Evolutionary conservation across 108 stramenopile species (phyloP), one percentile per base, ranked within the genome.

Genomic region (Chaetoceros tenuissimus): DNA sequence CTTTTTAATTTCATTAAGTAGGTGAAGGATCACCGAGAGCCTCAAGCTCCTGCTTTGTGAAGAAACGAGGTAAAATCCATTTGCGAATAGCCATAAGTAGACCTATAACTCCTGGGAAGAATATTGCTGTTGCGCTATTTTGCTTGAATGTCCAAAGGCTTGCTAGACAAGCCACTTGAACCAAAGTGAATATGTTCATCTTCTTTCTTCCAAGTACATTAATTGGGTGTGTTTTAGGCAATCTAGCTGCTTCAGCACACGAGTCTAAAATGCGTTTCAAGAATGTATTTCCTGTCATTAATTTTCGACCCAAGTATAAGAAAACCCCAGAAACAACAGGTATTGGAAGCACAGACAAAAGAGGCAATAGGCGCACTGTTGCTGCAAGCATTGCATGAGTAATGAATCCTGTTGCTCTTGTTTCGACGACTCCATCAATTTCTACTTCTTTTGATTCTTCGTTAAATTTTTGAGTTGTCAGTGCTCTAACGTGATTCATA

Each of bases 321-420:
- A 97, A 97, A n/a, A 95, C 87, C 23, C 96, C 95, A 0, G 87
- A 86, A 2, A 96, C 91, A 22, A 97, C 94, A 24, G 95, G 92
- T 49, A 95, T 92, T 0, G 96, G 96, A 22, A 96, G 81, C 24
- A 78, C 65, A 26, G 72, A 53, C 18, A 97, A 75, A 46, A 92
- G 53, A 1, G 94, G 94, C 58, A 96, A 64, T 0, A 92, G 65
- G 24, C 64, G 31, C 10, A 97, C 47, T 16, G 92, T 87, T n/a
- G 69, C 64, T 27, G 85, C 83, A 28, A 97, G 71, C 52, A 94
- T 29, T n/a, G 87, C 86, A 66, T 97, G 96, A 46, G 95, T 80
- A 22, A 81, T 52, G 43, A 97, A 91, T 17, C 95, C 95, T 30
- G 94, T 96, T 24, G 93, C 19, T 57, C 96, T 74, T 17, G 94